These are phyloP conservation scores for Mollisia scopiformis DNA, from an alignment of 2,329 filamentous ascomycete genomes.

Conservation along the genomic window DNA sequence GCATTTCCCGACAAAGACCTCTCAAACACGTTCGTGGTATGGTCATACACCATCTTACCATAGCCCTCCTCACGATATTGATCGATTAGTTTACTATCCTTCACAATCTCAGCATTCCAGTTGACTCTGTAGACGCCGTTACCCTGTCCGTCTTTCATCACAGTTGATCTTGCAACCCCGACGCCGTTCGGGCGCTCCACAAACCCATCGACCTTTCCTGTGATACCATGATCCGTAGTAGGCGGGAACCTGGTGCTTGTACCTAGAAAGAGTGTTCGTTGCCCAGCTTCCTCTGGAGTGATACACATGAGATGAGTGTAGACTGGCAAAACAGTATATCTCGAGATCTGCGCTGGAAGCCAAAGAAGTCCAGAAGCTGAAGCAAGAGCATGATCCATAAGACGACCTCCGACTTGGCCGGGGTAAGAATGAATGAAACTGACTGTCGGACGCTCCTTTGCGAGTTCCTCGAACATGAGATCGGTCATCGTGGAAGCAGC, in stretches of 20 bases:
- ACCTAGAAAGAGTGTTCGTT: conserved; percentile 39
- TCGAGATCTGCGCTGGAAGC: conserved; percentile 9
- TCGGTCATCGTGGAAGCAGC: conserved; percentile 52
- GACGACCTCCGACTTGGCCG: conserved; percentile 24
- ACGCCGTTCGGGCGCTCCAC: conserved; percentile 10
- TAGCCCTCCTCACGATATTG: conserved; percentile 35
- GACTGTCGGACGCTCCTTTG: conserved; percentile 44
- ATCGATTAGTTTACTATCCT: conserved; percentile 31
- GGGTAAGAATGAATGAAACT: conserved; percentile 43
- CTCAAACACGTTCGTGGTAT: conserved; percentile 32
- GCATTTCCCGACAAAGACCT: conserved; percentile 6
- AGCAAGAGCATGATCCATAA: conserved; percentile 35
- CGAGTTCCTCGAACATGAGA: conserved; percentile 49
- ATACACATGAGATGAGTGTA: conserved; percentile 27
- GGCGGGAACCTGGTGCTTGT: conserved; percentile 40
- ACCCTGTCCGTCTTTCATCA: conserved; percentile 36
- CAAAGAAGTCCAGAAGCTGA: conserved; percentile 26
- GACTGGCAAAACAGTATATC: conserved; percentile 26
- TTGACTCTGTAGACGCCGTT: conserved; percentile 28
- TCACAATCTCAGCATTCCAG: conserved; percentile 23
- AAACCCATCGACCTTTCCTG: conserved; percentile 7
- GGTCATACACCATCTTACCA: conserved; percentile 37
- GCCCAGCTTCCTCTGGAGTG: conserved; percentile 36
- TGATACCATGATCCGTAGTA: not conserved
- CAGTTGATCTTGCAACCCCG: conserved; percentile 28